phyloP scores from a whole-genome alignment of 1,284 basidiomycete species.

The Peniophora sp. region DNA sequence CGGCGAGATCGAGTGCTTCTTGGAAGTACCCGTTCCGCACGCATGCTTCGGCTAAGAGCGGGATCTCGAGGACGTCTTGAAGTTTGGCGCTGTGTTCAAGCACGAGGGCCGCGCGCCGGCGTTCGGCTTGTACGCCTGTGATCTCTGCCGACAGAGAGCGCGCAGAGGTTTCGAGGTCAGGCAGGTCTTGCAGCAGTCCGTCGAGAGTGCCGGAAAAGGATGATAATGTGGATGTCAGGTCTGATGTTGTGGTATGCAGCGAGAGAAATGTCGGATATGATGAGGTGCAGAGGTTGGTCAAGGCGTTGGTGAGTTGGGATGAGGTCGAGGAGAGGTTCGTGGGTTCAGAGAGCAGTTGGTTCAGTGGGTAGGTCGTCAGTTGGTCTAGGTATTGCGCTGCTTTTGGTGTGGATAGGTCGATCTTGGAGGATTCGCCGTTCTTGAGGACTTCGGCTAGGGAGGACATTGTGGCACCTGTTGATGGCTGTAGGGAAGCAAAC shows the following conservation, averaged over 20 bases:
- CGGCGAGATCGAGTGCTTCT: constrained; percentile 79
- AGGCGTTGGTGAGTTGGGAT: constrained; percentile 76
- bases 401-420: constrained; percentile 13
- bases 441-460: constrained; percentile 2
- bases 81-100: constrained; percentile 89
- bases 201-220: constrained; percentile 63
- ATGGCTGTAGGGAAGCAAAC: too few species aligned
- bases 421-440: constrained; percentile 1
- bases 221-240: constrained; percentile 57
- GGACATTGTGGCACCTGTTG: not conserved
- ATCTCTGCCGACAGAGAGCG: constrained; percentile 55
- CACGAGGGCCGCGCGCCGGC: constrained; percentile 70
- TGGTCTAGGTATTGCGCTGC: constrained; percentile 46
- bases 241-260: constrained; percentile 65
- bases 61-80: constrained; percentile 84
- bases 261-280: constrained; percentile 86
- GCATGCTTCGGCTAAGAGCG: constrained; percentile 85
- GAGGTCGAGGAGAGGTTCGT: constrained; percentile 70
- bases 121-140: constrained; percentile 49
- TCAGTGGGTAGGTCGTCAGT: constrained; percentile 57
- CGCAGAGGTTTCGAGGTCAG: constrained; percentile 64
- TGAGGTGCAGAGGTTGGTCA: constrained; percentile 81
- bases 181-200: constrained; percentile 61
- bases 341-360: constrained; percentile 65
- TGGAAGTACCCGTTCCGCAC: constrained; percentile 86